These are phyloP conservation scores for Didymella keratinophila DNA, from an alignment of 2,329 filamentous ascomycete genomes.

Conservation along the genomic window DNA sequence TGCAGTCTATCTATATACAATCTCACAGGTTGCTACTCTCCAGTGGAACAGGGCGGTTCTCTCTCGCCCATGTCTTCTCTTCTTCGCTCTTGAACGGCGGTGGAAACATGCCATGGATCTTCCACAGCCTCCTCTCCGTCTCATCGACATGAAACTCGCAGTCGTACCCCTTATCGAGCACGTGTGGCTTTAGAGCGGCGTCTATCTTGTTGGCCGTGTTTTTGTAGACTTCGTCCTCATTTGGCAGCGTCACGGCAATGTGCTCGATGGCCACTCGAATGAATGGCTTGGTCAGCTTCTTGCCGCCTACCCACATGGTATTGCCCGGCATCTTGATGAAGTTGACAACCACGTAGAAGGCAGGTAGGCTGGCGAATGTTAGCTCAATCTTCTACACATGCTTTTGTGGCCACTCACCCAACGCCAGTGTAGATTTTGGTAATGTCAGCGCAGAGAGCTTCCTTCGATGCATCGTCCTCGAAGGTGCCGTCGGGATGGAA, in stretches of 20 bases:
- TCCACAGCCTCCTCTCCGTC: constrained; percentile 55
- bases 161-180: constrained; percentile 53
- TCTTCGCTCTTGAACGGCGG: constrained; percentile 46
- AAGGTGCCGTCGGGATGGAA: constrained; percentile 51
- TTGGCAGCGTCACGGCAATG: constrained; percentile 36
- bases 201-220: constrained; percentile 35
- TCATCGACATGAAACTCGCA: constrained; percentile 56
- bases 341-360: constrained; percentile 54
- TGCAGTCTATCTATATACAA: not conserved
- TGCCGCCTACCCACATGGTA: constrained; percentile 42
- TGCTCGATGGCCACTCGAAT: constrained; percentile 45
- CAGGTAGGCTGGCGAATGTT: constrained; percentile 38
- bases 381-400: not conserved
- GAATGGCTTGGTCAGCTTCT: constrained; percentile 37
- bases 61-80: constrained; percentile 42
- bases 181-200: constrained; percentile 48
- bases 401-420: constrained; percentile 13
- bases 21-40: not conserved
- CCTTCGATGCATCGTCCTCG: constrained; percentile 38
- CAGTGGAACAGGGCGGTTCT: constrained; percentile 23
- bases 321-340: constrained; percentile 43
- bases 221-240: constrained; percentile 25
- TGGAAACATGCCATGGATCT: constrained; percentile 52
- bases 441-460: constrained; percentile 46
- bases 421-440: constrained; percentile 50